Conservation (phyloP, 2,329 filamentous ascomycete species). For the Alternaria burnsii region DNA sequence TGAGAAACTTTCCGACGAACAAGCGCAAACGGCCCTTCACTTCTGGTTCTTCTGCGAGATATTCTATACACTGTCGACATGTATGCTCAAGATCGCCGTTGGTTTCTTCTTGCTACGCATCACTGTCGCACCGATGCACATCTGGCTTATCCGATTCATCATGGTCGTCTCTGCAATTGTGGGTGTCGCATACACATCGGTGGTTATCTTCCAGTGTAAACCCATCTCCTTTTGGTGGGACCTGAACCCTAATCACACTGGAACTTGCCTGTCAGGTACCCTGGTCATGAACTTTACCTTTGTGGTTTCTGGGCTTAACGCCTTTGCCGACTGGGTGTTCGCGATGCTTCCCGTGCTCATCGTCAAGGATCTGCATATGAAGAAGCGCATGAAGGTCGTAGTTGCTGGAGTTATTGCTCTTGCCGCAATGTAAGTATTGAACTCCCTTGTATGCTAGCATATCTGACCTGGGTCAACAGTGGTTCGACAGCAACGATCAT, state of each 20-base stretch:
- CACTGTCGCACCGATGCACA: conserved; percentile 54
- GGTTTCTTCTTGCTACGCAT: conserved; percentile 62
- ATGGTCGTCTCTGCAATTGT: conserved; percentile 55
- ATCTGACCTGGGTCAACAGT: conserved; percentile 25
- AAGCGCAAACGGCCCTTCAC: conserved; percentile 39
- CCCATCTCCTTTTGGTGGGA: conserved; percentile 62
- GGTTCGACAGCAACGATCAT: conserved; percentile 52
- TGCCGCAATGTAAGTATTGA: conserved; percentile 43
- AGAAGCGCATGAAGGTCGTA: conserved; percentile 60
- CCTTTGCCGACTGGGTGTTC: conserved; percentile 42
- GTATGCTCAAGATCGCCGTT: conserved; percentile 60
- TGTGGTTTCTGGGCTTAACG: conserved; percentile 36
- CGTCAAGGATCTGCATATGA: conserved; percentile 65
- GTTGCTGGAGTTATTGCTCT: conserved; percentile 63
- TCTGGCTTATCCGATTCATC: conserved; percentile 57
- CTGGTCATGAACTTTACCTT: conserved; percentile 63
- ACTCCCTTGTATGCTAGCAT: background rate
- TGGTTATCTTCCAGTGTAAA: conserved; percentile 61
- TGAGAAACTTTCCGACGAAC: conserved; percentile 38
- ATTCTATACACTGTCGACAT: conserved; percentile 60
- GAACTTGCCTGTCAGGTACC: conserved; percentile 53
- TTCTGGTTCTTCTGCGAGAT: conserved; percentile 64
- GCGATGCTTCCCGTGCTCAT: conserved; percentile 56
- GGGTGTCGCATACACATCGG: conserved; percentile 59
- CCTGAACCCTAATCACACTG: conserved; percentile 43